A percentile compares a stretch with the other conserved stretches of the same genome.
Evolutionary conservation across 495 filamentous ascomycete species (phyloP).

Genomic region (Penicillium macrosclerotiorum): DNA sequence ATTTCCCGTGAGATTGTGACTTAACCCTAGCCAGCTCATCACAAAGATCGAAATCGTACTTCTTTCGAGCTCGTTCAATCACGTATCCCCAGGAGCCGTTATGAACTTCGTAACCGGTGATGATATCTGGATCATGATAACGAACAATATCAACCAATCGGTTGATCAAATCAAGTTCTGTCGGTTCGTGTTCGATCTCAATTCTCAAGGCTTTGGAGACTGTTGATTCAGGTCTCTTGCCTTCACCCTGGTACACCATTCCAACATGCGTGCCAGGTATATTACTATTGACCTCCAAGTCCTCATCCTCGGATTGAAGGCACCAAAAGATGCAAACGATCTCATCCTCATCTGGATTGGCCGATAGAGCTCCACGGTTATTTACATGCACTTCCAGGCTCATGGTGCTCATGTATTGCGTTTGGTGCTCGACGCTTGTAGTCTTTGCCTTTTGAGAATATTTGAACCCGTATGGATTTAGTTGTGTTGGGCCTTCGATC

Average conservation of each 20-base stretch:
- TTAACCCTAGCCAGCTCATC: constrained; percentile 90
- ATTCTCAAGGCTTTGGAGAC: constrained; percentile 47
- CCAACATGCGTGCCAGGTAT: constrained; percentile 60
- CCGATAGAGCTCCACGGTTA: constrained; percentile 72
- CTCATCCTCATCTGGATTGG: constrained; percentile 88
- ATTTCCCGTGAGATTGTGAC: constrained; percentile 72
- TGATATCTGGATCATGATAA: constrained; percentile 81
- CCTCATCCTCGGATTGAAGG: constrained; percentile 68
- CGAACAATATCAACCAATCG: constrained; percentile 84
- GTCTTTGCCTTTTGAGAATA: constrained; percentile 77
- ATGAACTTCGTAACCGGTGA: constrained; percentile 95
- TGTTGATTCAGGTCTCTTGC: constrained; percentile 48
- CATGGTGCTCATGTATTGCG: constrained; percentile 96
- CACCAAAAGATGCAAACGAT: constrained; percentile 92
- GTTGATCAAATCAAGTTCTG: constrained; percentile 81
- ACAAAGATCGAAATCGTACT: constrained; percentile 86
- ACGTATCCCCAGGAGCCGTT: constrained; percentile 92
- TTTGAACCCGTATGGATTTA: constrained; percentile 78
- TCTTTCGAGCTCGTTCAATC: constrained; percentile 80
- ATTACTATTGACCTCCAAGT: constrained; percentile 50
- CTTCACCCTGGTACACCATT: constrained; percentile 40
- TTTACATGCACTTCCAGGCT: constrained; percentile 95
- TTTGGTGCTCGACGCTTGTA: constrained; percentile 77
- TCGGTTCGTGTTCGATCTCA: constrained; percentile 68
- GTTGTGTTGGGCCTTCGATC: constrained; percentile 87